Base-by-base conservation (phyloP, 2,329 filamentous ascomycete genomes). In the Fusarium sororula region DNA sequence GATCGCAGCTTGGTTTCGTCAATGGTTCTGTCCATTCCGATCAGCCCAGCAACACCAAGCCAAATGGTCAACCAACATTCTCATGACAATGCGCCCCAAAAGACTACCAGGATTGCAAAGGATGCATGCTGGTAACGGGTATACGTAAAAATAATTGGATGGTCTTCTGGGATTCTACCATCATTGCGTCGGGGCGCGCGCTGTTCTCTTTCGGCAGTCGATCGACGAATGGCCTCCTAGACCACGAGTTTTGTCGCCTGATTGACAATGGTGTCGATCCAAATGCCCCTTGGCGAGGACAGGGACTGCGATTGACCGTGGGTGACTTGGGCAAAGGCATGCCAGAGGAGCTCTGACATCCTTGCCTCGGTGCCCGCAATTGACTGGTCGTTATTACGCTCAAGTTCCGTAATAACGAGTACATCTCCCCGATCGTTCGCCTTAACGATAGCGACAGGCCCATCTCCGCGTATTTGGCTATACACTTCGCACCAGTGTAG, bases 241-340 rank as follows among this genome's bases (percentile, higher is more conserved):
- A 48, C 45, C 45, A 48, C 45, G 0, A 22, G 45, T 5, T 15
- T 48, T 10, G 20, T 48, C 26, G 20, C 6, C 4, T 7, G 12
- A 8, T 30, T 28, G 1, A 30, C 11, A 22, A 28, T 22, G 0
- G 18, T 22, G 14, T 48, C 47, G 15, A 32, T n/a, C 14, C 20
- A n/a, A n/a, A 30, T n/a, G 9, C 11, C 20, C 9, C 1, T 12
- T 2, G 4, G 20, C 2, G 20, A 32, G 8, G 15, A 32, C 3
- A 17, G 14, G 3, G 26, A 11, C 6, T 48, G 26, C 13, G 18
- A 22, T 9, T 48, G 8, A 4, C 18, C 45, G 7, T 30, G 13
- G 8, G 45, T 22, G 9, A 11, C 45, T 11, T 48, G 20, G 9
- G 17, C 28, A 7, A 50, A 32, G 6, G 10, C 9, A 50, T 17